A percentile compares a stretch with the other conserved stretches of the same genome.
Evolutionary conservation across 1,139 yeast genomes (phyloP).

Genomic region (Saccharomyces hybrid): DNA sequence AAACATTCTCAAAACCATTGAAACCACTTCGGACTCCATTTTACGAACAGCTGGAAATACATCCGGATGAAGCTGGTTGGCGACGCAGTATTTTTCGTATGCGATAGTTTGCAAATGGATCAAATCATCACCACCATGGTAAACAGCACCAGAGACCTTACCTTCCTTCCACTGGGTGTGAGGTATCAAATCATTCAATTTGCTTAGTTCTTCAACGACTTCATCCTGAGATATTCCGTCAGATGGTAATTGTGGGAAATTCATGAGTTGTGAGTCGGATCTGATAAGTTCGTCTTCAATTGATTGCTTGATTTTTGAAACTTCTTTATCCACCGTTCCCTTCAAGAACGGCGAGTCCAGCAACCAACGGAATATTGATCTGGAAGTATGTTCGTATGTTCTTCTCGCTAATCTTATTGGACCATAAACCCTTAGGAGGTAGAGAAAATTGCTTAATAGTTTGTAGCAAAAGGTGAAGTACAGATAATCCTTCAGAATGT

Average conservation of each 20-base stretch:
- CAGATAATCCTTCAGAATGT: conserved; percentile 18
- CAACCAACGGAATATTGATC: conserved; percentile 32
- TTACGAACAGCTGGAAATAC: conserved; percentile 93
- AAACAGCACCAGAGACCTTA: conserved; percentile 87
- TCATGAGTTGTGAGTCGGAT: conserved; percentile 41
- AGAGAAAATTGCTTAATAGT: conserved; percentile 6
- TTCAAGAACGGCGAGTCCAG: conserved; percentile 49
- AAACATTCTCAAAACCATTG: conserved; percentile 77
- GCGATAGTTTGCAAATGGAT: conserved; percentile 68
- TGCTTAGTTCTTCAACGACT: conserved; percentile 44
- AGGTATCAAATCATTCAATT: conserved; percentile 39
- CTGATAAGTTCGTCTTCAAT: conserved; percentile 51
- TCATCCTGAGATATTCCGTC: conserved; percentile 44
- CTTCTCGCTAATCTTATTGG: conserved; percentile 26
- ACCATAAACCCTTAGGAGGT: conserved; percentile 37
- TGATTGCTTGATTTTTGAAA: conserved; percentile 39
- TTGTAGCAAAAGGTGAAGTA: conserved; percentile 12
- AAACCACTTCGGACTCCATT: conserved; percentile 92
- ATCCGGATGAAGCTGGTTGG: conserved; percentile 94
- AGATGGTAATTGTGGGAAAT: conserved; percentile 46
- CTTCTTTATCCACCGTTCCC: conserved; percentile 52
- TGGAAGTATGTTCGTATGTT: conserved; percentile 17
- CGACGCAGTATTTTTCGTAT: conserved; percentile 67
- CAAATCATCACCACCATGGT: conserved; percentile 82
- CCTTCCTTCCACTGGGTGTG: conserved; percentile 81